Evolutionary conservation across 1,284 basidiomycete species (phyloP).

Genomic region (Ceratobasidium sp.): DNA sequence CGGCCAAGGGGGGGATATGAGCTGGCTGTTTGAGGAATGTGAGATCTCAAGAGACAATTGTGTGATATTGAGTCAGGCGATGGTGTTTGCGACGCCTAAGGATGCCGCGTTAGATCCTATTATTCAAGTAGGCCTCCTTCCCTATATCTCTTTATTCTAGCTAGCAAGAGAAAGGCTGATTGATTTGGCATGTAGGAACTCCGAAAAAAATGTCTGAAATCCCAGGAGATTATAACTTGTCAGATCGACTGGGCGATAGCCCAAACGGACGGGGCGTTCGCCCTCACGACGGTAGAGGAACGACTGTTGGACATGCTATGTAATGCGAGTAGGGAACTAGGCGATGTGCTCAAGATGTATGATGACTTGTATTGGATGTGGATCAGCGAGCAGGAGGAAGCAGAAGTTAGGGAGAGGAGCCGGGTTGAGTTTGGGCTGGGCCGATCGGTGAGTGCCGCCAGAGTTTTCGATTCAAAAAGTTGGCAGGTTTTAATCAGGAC

Average conservation of each 20-base stretch:
- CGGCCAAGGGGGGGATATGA: slow-evolving; percentile 80
- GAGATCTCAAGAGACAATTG: slow-evolving; percentile 81
- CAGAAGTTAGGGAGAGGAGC: slow-evolving; percentile 69
- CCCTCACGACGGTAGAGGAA: slow-evolving; percentile 58
- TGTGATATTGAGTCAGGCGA: slow-evolving; percentile 71
- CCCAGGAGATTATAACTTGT: slow-evolving; percentile 78
- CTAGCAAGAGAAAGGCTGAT: too few relatives aligned
- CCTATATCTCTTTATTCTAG: not conserved
- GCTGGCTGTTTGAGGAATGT: slow-evolving; percentile 82
- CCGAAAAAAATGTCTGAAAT: slow-evolving; percentile 74
- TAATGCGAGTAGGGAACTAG: slow-evolving; percentile 70
- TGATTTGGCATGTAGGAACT: slow-evolving; percentile 76
- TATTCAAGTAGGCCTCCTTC: slow-evolving; percentile 66
- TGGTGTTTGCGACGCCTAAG: slow-evolving; percentile 74
- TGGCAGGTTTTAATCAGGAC: slow-evolving; percentile 3
- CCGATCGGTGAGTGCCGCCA: slow-evolving; percentile 62
- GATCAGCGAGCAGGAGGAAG: slow-evolving; percentile 65
- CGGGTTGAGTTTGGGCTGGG: slow-evolving; percentile 69
- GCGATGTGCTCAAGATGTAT: slow-evolving; percentile 64
- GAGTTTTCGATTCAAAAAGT: not conserved
- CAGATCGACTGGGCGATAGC: slow-evolving; percentile 86
- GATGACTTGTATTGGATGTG: slow-evolving; percentile 78
- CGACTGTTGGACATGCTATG: slow-evolving; percentile 70
- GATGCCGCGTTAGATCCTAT: slow-evolving; percentile 70
- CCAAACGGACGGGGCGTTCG: slow-evolving; percentile 67